These are phyloP conservation scores for Dichomitus squalens DNA, from an alignment of 1,284 basidiomycete genomes.

Conservation along the genomic window DNA sequence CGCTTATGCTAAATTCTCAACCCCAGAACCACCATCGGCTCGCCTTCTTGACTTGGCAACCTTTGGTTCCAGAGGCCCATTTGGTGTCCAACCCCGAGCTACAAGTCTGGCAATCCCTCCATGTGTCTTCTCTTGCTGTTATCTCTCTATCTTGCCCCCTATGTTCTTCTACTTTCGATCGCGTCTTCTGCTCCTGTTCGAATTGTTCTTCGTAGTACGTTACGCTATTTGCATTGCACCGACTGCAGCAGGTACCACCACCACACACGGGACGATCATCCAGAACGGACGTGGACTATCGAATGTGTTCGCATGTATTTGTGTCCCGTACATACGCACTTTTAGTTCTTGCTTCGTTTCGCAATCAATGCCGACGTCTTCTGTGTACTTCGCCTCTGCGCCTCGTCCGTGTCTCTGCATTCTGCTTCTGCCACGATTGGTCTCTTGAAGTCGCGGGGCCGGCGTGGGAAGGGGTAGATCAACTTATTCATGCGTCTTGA, in stretches of 20 bases:
- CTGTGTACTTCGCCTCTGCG: neutral
- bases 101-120: neutral
- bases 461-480: too few species aligned
- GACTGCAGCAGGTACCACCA: conserved; percentile 17
- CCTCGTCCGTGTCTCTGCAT: too few species aligned
- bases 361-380: conserved; percentile 4
- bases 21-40: conserved; percentile 10
- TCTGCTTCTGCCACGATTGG: too few species aligned
- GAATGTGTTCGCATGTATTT: conserved; percentile 61
- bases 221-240: conserved; percentile 17
- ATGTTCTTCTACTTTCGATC: conserved; percentile 25
- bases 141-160: conserved; percentile 6
- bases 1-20: conserved; percentile 4
- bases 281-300: conserved; percentile 64
- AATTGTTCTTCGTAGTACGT: conserved; percentile 8
- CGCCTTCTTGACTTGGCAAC: neutral
- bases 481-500: too few species aligned
- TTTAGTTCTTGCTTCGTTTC: conserved; percentile 33
- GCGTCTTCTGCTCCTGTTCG: conserved; percentile 20
- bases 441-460: too few species aligned
- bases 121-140: conserved; percentile 8
- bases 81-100: neutral
- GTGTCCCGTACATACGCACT: conserved; percentile 33
- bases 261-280: conserved; percentile 56
- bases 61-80: neutral